Base-by-base conservation (phyloP, 768 basidiomycete species). In the Lactarius akahatsu region DNA sequence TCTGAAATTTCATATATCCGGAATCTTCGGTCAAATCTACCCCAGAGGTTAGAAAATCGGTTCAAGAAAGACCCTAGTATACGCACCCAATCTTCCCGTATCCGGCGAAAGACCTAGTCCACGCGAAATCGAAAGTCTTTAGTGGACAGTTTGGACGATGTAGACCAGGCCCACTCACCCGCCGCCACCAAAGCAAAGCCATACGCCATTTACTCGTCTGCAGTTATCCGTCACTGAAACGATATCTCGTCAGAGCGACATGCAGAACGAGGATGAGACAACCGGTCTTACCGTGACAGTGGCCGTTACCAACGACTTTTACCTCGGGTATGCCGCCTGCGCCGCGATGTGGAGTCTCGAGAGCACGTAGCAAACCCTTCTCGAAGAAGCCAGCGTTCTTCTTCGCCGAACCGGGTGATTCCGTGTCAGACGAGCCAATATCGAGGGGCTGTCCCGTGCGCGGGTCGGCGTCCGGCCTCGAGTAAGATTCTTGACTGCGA, bases 131-230 rank as follows among this genome's bases (percentile, higher is more conserved):
- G 43, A 20, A 63, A 54, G 11, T 20, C 28, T 11, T 10, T 62
- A 38, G 55, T n/a, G 10, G 62, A 70, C 45, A 64, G 67, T 26
- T 57, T 64, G 43, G 23, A 47, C n/a, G 52, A 57, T 45, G 30
- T 26, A 30, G 28, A 52, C 4, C 13, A 55, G 45, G 26, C 55
- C 26, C 11, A 79, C 86, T 76, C 72, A 89, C 83, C 90, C 89
- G 75, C 91, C 92, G 47, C 92, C 92, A 9, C 90, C 90, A 73
- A 96, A 96, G 76, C 95, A 97, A 68, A 88, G 78, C 96, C 96
- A 98, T 16, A 98, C 83, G 11, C 92, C 92, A 64, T 87, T 83
- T 20, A 94, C 82, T 18, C 95, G 85, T 71, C 88, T 83, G 71
- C 96, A 97, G 70, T 94, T 90, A 73, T 97, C 94, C 18, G 92